These are phyloP conservation scores for Trichoderma asperellum DNA, from an alignment of 2,329 filamentous ascomycete genomes.

Conservation along the genomic window DNA sequence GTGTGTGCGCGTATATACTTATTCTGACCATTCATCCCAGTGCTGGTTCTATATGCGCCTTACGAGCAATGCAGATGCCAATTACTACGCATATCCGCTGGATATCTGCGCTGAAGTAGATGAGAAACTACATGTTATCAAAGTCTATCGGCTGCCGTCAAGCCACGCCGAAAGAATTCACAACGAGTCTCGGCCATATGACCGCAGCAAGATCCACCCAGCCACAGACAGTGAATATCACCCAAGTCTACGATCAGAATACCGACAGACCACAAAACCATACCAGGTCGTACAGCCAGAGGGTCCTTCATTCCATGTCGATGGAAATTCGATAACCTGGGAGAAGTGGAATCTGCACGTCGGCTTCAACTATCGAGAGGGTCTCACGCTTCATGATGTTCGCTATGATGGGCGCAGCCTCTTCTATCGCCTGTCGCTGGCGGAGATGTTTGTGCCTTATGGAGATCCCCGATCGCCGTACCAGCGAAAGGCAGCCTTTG, in stretches of 20 bases:
- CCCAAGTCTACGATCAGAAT: constrained; percentile 55
- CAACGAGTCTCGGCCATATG: constrained; percentile 54
- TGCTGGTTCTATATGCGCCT: not conserved
- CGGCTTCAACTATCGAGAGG: constrained; percentile 70
- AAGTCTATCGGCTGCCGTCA: constrained; percentile 56
- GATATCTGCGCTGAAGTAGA: constrained; percentile 64
- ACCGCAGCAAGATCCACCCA: constrained; percentile 43
- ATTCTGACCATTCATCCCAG: constrained; percentile 38
- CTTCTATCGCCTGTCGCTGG: constrained; percentile 67
- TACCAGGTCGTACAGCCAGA: constrained; percentile 73
- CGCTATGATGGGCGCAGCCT: constrained; percentile 68
- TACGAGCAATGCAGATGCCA: constrained; percentile 53
- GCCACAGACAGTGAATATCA: constrained; percentile 53
- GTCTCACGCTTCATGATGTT: constrained; percentile 70
- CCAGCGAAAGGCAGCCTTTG: constrained; percentile 72
- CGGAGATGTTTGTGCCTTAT: constrained; percentile 73
- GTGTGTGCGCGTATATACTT: not conserved
- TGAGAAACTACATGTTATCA: constrained; percentile 53
- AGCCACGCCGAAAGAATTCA: constrained; percentile 38
- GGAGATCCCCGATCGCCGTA: constrained; percentile 67
- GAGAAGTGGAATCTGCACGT: constrained; percentile 72
- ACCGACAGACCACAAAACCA: constrained; percentile 63
- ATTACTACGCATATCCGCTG: constrained; percentile 65
- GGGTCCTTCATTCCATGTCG: constrained; percentile 66
- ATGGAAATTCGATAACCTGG: constrained; percentile 57